Percentiles rank a stretch among this genome's conserved stretches.
Evolutionary conservation across 2,329 filamentous ascomycete genomes (phyloP).

Genomic region (Colletotrichum incanum): DNA sequence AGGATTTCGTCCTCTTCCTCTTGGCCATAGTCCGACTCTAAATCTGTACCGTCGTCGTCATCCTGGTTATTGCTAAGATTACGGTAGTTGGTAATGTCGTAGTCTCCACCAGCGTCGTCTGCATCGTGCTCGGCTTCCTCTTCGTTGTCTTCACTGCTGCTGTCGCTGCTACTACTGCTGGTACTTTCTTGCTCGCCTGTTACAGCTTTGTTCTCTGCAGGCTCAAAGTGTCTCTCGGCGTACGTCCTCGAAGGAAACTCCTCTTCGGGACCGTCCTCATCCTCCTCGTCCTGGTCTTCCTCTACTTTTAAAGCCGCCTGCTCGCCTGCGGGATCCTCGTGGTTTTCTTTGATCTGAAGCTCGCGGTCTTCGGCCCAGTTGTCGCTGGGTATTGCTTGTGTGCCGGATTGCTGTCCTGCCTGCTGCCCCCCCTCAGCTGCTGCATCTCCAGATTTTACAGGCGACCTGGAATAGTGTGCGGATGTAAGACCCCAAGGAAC

Average conservation of each 20-base stretch:
- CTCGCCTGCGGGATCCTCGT: constrained; percentile 18
- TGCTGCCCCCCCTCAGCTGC: neutral
- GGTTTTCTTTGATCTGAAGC: neutral
- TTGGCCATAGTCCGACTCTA: constrained; percentile 43
- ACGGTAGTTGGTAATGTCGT: constrained; percentile 43
- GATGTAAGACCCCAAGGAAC: constrained; percentile 39
- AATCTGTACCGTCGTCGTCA: constrained; percentile 42
- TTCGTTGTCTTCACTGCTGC: constrained; percentile 29
- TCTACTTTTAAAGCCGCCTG: constrained; percentile 22
- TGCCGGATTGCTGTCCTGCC: neutral
- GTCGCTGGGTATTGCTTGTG: constrained; percentile 17
- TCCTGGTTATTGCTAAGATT: constrained; percentile 44
- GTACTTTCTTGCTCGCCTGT: constrained; percentile 4
- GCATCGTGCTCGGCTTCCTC: constrained; percentile 38
- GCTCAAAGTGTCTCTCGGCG: constrained; percentile 29
- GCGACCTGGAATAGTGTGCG: constrained; percentile 6
- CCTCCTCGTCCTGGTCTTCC: constrained; percentile 30
- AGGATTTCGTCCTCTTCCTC: constrained; percentile 36
- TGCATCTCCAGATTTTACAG: neutral
- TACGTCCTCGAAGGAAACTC: constrained; percentile 9
- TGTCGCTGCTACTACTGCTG: constrained; percentile 16
- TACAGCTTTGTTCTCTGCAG: constrained; percentile 7
- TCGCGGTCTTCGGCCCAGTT: constrained; percentile 23
- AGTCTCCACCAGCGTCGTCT: constrained; percentile 42
- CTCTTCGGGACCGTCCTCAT: constrained; percentile 32